Percentiles rank a stretch among this genome's conserved stretches.
Conservation (phyloP, 192 early-diverging fungal genomes). For the Fimicolochytrium jonesii region DNA sequence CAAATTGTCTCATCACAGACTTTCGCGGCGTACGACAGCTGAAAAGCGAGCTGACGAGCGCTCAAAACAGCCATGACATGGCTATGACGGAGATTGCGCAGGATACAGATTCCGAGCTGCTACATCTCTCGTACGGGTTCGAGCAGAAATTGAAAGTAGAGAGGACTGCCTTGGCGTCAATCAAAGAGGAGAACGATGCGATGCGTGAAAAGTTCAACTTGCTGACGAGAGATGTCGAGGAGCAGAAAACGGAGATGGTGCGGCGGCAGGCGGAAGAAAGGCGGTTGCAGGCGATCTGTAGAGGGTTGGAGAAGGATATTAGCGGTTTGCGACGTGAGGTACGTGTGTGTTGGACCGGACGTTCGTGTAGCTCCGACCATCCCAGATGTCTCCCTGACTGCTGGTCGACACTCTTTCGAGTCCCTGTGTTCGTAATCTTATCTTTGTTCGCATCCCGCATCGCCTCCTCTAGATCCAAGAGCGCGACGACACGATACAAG, state of each 20-base stretch:
- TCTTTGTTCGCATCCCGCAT: not conserved
- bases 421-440: not conserved
- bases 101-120: slow-evolving; percentile 40
- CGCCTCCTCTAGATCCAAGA: slow-evolving; percentile 44
- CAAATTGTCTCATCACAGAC: not conserved
- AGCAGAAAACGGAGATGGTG: slow-evolving; percentile 46
- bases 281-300: slow-evolving; percentile 41
- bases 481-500: slow-evolving; percentile 55
- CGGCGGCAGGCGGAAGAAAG: slow-evolving; percentile 41
- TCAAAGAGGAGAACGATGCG: slow-evolving; percentile 42
- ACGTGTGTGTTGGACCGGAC: not conserved
- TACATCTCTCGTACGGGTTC: slow-evolving; percentile 40
- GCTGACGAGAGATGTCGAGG: slow-evolving; percentile 44
- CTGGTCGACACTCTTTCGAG: not conserved
- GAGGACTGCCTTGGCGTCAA: slow-evolving; percentile 28
- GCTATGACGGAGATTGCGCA: slow-evolving; percentile 37
- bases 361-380: not conserved
- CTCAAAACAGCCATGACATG: not conserved
- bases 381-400: not conserved
- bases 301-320: slow-evolving; percentile 50
- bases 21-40: not conserved
- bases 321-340: slow-evolving; percentile 47
- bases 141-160: slow-evolving; percentile 47
- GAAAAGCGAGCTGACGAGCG: not conserved
- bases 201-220: slow-evolving; percentile 40